These are phyloP conservation scores for Colletotrichum sp. DNA, from an alignment of 2,329 filamentous ascomycete genomes.

Conservation along the genomic window DNA sequence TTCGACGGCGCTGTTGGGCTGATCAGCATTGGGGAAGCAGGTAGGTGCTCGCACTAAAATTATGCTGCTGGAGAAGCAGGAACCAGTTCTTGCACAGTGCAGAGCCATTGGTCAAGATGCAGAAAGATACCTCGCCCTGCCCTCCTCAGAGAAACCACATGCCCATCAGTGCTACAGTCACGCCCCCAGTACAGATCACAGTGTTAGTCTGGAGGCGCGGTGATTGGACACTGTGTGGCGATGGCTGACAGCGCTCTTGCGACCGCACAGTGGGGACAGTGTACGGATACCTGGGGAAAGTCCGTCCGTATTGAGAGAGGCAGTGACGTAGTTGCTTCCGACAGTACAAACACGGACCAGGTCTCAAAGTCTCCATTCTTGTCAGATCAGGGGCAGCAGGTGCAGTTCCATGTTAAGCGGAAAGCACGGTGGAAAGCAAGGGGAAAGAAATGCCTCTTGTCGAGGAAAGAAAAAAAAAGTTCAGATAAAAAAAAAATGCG, in stretches of 20 bases:
- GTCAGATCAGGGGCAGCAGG: background rate
- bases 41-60: background rate
- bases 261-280: slow-evolving; percentile 10
- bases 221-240: background rate
- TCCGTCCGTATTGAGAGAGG: background rate
- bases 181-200: background rate
- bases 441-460: background rate
- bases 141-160: background rate
- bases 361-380: background rate
- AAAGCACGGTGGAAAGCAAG: background rate
- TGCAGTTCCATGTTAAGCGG: background rate
- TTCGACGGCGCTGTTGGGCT: slow-evolving; percentile 15
- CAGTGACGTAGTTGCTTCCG: slow-evolving; percentile 7
- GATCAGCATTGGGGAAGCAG: background rate
- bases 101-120: background rate
- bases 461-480: background rate
- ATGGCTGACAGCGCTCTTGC: background rate
- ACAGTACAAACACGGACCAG: background rate
- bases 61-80: background rate
- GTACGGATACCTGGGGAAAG: slow-evolving; percentile 13
- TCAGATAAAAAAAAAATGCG: background rate
- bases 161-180: background rate
- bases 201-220: background rate
- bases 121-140: background rate
- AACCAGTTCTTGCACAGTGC: background rate